Conservation (phyloP, 2,329 filamentous ascomycete species). For the Arthrinium puccinioides region DNA sequence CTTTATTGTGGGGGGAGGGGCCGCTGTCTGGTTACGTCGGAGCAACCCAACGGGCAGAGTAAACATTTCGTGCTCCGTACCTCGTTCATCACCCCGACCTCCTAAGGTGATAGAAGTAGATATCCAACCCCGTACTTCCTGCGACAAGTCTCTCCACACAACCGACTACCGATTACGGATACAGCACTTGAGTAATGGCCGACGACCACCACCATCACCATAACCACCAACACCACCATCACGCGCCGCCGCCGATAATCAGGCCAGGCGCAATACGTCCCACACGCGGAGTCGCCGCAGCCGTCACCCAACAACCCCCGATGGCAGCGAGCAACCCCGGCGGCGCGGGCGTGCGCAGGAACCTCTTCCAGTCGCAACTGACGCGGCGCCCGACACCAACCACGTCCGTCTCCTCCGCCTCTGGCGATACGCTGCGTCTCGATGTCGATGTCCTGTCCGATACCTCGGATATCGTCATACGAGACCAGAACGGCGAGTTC, state of each 20-base stretch:
- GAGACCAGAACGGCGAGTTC: conserved; percentile 56
- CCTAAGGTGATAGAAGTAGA: no score
- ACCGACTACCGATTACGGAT: no score
- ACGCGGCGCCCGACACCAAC: conserved; percentile 46
- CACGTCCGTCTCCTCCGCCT: conserved; percentile 24
- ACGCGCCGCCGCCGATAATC: background rate
- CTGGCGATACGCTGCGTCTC: conserved; percentile 40
- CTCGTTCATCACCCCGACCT: no score
- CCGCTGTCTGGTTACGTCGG: no score
- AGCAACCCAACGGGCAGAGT: no score
- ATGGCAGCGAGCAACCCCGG: background rate
- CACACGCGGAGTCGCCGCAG: background rate
- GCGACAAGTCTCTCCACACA: no score
- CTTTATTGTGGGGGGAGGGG: no score
- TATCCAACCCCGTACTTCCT: no score
- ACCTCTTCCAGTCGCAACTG: conserved; percentile 54
- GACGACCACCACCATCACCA: background rate
- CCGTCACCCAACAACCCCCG: background rate
- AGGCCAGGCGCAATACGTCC: background rate
- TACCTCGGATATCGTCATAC: conserved; percentile 50
- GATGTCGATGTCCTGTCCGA: conserved; percentile 34
- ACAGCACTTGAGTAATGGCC: no score
- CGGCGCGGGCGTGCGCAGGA: conserved; percentile 39
- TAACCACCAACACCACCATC: background rate
- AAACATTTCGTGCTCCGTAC: no score